These are phyloP conservation scores for Spergularia bocconei DNA, from an alignment of 148 eudicot genomes.

Conservation along the genomic window DNA sequence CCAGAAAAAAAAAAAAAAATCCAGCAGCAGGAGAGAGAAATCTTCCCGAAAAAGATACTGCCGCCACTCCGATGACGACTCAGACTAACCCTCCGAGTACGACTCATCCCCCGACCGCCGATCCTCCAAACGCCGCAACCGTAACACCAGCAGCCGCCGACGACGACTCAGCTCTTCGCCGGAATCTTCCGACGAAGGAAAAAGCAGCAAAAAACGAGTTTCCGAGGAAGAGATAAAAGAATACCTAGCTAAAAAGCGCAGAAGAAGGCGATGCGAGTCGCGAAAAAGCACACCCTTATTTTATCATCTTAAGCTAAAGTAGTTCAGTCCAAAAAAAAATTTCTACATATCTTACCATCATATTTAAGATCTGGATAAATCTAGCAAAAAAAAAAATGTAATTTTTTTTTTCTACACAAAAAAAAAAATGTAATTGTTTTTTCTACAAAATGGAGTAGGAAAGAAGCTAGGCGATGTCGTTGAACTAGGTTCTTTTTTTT, in stretches of 20 bases:
- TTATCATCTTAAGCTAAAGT: no score
- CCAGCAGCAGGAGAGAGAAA: constrained; percentile 7
- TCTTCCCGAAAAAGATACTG: constrained; percentile 17
- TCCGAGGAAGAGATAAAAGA: constrained; percentile 52
- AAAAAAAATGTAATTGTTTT: no score
- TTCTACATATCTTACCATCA: no score
- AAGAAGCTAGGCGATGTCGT: no score
- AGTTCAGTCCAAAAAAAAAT: no score
- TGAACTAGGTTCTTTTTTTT: no score
- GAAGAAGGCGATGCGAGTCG: constrained; percentile 71
- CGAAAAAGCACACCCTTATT: constrained; percentile 40
- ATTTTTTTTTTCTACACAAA: no score
- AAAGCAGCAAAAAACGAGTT: constrained; percentile 4
- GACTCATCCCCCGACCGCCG: constrained; percentile 25
- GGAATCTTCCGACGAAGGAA: no score
- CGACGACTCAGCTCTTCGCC: no score
- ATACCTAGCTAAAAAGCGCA: constrained; percentile 78
- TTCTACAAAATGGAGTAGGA: no score
- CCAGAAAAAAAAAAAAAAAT: constrained; percentile 9
- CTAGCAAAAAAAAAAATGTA: no score
- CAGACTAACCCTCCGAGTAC: neutral
- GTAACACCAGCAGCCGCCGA: constrained; percentile 9
- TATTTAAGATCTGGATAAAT: no score
- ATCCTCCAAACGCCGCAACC: constrained; percentile 20
- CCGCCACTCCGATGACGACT: neutral